Percentiles rank a stretch among this genome's conserved stretches.
Conservation (phyloP, 2,329 filamentous ascomycete species). For the Talaromyces funiculosus region DNA sequence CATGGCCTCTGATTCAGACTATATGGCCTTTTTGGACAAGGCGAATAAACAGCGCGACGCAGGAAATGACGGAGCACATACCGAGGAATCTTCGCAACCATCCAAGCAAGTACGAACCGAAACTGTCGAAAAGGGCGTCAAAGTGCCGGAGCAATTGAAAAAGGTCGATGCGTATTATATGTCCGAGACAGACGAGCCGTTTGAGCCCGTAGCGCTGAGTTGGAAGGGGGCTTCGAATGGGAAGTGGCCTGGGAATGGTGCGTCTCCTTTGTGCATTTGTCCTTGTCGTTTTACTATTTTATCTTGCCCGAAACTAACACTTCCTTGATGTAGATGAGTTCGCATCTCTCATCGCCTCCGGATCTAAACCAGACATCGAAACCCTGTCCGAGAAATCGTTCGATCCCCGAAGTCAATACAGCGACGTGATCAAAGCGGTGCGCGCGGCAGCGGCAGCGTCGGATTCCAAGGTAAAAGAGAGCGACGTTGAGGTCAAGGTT, state of each 20-base stretch:
- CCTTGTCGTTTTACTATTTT: no score
- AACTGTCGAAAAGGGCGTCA: constrained; percentile 44
- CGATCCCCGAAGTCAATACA: constrained; percentile 67
- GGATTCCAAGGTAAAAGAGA: constrained; percentile 24
- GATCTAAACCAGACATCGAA: constrained; percentile 41
- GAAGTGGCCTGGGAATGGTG: constrained; percentile 32
- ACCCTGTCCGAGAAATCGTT: constrained; percentile 66
- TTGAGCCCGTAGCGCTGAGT: constrained; percentile 66
- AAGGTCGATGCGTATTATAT: constrained; percentile 61
- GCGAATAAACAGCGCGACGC: constrained; percentile 63
- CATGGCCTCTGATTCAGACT: constrained; percentile 67
- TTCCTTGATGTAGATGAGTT: constrained; percentile 55
- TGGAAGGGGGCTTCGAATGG: constrained; percentile 41
- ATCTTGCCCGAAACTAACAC: background rate
- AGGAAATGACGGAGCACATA: constrained; percentile 19
- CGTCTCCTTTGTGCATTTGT: constrained; percentile 11
- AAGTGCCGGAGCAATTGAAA: constrained; percentile 56
- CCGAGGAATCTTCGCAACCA: constrained; percentile 9
- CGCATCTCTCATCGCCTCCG: constrained; percentile 52
- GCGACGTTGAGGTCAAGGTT: constrained; percentile 60
- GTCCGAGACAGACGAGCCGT: constrained; percentile 81
- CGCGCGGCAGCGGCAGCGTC: constrained; percentile 28
- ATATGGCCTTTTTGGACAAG: constrained; percentile 79
- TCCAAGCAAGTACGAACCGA: constrained; percentile 32
- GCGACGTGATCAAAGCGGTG: constrained; percentile 48